These are phyloP conservation scores for Sechiopsis laciniata DNA, from an alignment of 306 rosid species.

Conservation along the genomic window DNA sequence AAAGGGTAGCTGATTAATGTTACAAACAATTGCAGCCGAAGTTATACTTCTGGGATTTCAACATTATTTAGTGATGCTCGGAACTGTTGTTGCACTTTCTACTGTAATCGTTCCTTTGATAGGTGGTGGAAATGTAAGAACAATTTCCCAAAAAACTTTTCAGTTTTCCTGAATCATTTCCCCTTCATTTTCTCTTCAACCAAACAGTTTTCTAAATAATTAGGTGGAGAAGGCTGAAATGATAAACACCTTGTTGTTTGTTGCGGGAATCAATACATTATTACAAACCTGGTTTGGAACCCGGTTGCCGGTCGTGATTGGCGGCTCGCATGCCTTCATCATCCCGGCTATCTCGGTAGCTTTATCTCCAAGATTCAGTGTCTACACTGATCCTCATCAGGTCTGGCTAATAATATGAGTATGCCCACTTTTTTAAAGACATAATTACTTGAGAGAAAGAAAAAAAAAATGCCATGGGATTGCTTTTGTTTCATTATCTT, in stretches of 20 bases:
- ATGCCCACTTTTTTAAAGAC: not conserved
- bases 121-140: conserved; percentile 87
- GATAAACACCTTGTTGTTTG: conserved; percentile 70
- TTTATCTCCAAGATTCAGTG: conserved; percentile 47
- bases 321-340: conserved; percentile 63
- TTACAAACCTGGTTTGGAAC: conserved; percentile 68
- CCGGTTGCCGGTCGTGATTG: conserved; percentile 72
- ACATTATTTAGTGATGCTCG: conserved; percentile 69
- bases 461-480: not conserved
- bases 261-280: conserved; percentile 67
- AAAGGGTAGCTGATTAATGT: not conserved
- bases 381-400: conserved; percentile 48
- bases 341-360: conserved; percentile 54
- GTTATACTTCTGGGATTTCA: conserved; percentile 71
- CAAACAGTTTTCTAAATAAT: not conserved
- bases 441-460: not conserved
- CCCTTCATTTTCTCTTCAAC: conserved; percentile 10
- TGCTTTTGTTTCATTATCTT: conserved; percentile 24
- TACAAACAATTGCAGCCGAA: conserved; percentile 44
- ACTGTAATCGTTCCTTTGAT: conserved; percentile 58
- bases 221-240: conserved; percentile 82
- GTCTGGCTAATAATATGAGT: conserved; percentile 27
- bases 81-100: conserved; percentile 57
- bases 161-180: not conserved
- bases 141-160: not conserved